Conservation (phyloP, 257 asterid genomes). For the Dorcoceras hygrometricum region DNA sequence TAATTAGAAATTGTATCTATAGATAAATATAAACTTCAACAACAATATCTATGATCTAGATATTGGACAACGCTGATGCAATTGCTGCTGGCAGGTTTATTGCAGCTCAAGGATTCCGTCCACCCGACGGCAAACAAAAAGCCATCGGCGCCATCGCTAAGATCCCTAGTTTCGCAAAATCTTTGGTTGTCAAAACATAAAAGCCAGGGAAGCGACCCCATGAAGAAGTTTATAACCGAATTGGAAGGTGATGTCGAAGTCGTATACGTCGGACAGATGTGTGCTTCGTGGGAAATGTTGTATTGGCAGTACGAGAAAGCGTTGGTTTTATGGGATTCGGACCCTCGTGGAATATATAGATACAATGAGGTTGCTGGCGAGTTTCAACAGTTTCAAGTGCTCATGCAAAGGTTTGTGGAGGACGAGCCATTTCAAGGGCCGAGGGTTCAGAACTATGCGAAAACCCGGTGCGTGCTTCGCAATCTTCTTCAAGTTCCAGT, state of each 20-base stretch:
- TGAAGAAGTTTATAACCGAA: constrained; percentile 73
- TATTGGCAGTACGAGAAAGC: constrained; percentile 83
- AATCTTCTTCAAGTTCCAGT: constrained; percentile 91
- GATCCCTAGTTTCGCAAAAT: constrained; percentile 55
- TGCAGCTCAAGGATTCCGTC: constrained; percentile 81
- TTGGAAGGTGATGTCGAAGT: constrained; percentile 75
- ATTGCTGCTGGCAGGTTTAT: constrained; percentile 57
- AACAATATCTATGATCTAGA: too few species aligned
- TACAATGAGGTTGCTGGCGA: constrained; percentile 85
- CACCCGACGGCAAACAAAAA: constrained; percentile 34
- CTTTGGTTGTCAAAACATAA: constrained; percentile 57
- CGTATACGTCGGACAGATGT: constrained; percentile 85
- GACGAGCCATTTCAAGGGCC: constrained; percentile 87
- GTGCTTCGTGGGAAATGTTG: constrained; percentile 95
- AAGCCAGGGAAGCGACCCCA: constrained; percentile 61
- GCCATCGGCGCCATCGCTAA: constrained; percentile 46
- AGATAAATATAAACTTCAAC: too few species aligned
- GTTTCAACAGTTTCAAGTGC: constrained; percentile 93
- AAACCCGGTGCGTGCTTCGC: constrained; percentile 60
- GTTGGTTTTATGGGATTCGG: constrained; percentile 70
- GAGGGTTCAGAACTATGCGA: constrained; percentile 57
- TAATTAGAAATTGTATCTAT: too few species aligned
- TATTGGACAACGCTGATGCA: not conserved
- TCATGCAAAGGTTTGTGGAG: constrained; percentile 75
- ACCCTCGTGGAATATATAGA: constrained; percentile 50